Base-by-base conservation (phyloP, 257 asterid genomes). In the Cordia subcordata region DNA sequence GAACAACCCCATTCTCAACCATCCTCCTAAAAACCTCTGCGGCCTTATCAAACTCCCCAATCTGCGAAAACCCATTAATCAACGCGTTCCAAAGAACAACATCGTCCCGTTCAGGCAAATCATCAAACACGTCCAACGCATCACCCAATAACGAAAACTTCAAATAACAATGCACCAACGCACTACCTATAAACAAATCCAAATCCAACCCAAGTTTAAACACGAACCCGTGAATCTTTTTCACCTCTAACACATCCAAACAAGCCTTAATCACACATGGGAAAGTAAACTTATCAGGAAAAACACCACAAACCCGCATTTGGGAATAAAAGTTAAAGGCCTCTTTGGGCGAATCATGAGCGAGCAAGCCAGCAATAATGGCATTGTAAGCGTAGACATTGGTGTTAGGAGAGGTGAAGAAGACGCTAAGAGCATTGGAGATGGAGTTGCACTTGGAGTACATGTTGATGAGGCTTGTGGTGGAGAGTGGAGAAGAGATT, bases 381-480 rank as follows among this genome's bases (percentile, higher is more conserved):
- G 97, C 76, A 51, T 90, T 87, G 39, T 81, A 87, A 64, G 79
- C 73, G 61, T 82, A 87, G 52, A 87, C 82, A 56, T 87, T 87
- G 4, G 51, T 63, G 32, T 70, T 42, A 32, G 54, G 55, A 11
- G 96, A 81, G 51, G 80, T 54, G 27, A 68, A 20, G 62, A 90
- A 87, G 40, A 85, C 81, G 13, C 78, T 72, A 12, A 85, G 16
- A 4, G 96, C 96, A 50, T 83, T 80, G 57, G 80, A 63, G 10
- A 85, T 58, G 57, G 82, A 81, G 60, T 68, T 61, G 77, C 94
- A 85, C 65, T 90, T 90, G 32, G 96, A 81, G 79, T 90, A 90
- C 97, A 90, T 87, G 61, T 83, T 85, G 74, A 90, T 81, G 33
- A 90, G 87, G 82, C 97, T 85, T 9, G 95, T 90, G 39, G 82